phyloP scores from a whole-genome alignment of 176 grass and related monocot genomes.

The Cymbopogon citratus region DNA sequence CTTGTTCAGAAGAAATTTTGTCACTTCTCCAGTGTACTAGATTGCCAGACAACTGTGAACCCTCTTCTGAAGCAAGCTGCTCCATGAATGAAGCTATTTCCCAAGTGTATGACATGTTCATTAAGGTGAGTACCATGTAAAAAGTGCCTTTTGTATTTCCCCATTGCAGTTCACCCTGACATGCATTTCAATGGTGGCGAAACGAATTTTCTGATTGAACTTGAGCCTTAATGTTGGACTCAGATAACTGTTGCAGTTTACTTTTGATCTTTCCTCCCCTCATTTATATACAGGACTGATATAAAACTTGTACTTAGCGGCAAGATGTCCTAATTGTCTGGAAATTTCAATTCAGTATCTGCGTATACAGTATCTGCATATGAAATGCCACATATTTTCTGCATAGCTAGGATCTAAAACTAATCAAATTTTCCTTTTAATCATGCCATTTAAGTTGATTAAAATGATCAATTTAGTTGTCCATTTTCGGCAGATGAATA shows the following conservation, averaged over 20 bases:
- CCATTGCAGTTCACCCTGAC: not conserved
- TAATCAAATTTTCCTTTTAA: not conserved
- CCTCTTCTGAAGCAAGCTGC: slow-evolving; percentile 33
- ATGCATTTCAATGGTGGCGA: not conserved
- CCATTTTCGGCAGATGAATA: slow-evolving; percentile 54
- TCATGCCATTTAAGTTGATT: slow-evolving; percentile 23
- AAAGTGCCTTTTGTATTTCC: not conserved
- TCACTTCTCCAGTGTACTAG: slow-evolving; percentile 44
- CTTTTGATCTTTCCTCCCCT: too few relatives aligned
- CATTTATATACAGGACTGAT: not conserved
- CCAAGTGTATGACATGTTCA: slow-evolving; percentile 50
- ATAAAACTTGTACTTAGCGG: not conserved
- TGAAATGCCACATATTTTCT: not conserved
- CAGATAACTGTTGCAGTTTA: not conserved
- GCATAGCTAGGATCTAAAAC: not conserved
- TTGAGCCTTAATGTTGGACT: not conserved
- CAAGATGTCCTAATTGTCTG: not conserved
- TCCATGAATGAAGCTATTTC: slow-evolving; percentile 36
- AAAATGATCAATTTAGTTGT: slow-evolving; percentile 13
- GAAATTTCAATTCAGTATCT: slow-evolving; percentile 1
- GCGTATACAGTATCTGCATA: slow-evolving; percentile 1
- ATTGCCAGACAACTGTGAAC: slow-evolving; percentile 35
- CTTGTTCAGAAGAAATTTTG: slow-evolving; percentile 76
- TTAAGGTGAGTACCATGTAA: slow-evolving; percentile 46
- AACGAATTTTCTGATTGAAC: not conserved